Conservation (phyloP, 2,329 filamentous ascomycete species). For the Periglandula ipomoeae region DNA sequence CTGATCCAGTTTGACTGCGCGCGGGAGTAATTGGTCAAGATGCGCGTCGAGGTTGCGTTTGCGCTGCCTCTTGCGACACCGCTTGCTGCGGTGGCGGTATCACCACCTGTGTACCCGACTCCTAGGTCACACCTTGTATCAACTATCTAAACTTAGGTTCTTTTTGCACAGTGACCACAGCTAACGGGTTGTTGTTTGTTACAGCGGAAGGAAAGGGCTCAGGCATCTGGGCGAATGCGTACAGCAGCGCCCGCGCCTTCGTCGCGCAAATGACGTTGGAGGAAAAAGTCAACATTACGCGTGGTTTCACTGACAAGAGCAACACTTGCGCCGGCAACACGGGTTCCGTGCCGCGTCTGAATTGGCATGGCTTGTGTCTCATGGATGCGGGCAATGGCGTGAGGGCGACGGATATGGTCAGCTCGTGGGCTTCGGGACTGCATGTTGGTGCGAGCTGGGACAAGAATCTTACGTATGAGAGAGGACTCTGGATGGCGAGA, state of each 20-base stretch:
- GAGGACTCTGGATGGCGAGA: constrained; percentile 43
- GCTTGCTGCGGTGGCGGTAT: constrained; percentile 8
- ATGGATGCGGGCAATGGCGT: constrained; percentile 42
- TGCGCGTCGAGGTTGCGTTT: too few relatives aligned
- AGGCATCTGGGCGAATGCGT: constrained; percentile 47
- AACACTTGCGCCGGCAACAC: constrained; percentile 40
- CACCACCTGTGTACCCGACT: constrained; percentile 18
- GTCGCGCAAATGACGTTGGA: constrained; percentile 56
- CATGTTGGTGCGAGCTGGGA: constrained; percentile 46
- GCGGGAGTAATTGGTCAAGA: too few relatives aligned
- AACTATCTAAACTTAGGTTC: too few relatives aligned
- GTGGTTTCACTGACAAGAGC: constrained; percentile 41
- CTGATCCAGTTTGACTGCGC: too few relatives aligned
- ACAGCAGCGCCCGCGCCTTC: constrained; percentile 45
- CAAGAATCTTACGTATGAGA: constrained; percentile 38
- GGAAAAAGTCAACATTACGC: constrained; percentile 48
- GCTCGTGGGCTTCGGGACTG: constrained; percentile 36
- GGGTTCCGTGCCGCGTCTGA: constrained; percentile 33
- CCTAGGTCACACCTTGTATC: constrained; percentile 9
- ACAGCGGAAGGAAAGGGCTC: constrained; percentile 22
- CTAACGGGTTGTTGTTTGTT: too few relatives aligned
- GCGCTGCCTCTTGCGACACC: too few relatives aligned
- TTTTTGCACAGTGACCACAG: too few relatives aligned
- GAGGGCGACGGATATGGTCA: constrained; percentile 38
- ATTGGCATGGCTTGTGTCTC: constrained; percentile 38